Evolutionary conservation across 371 early-diverging fungal genomes (phyloP).

Genomic region (Catenaria anguillulae): DNA sequence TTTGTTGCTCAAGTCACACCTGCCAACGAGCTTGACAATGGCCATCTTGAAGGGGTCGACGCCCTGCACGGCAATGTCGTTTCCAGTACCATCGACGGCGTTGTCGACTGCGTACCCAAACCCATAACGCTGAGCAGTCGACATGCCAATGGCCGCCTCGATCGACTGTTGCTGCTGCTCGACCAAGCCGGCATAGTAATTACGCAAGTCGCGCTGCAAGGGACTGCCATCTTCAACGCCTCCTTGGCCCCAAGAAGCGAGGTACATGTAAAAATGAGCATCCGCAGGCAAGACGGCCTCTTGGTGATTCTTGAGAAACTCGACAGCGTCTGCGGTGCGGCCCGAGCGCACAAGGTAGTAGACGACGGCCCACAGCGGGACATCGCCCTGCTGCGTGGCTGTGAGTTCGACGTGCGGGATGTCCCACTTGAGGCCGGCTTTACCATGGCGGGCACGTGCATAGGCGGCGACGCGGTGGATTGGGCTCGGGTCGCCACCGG

Average conservation of each 20-base stretch:
- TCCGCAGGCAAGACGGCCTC: no score
- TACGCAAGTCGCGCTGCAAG: no score
- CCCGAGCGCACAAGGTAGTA: constrained; percentile 25
- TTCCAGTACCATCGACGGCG: no score
- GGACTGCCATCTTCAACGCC: no score
- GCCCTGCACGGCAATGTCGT: no score
- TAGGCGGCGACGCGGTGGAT: constrained; percentile 46
- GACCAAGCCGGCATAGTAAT: no score
- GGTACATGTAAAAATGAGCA: no score
- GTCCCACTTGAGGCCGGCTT: constrained; percentile 27
- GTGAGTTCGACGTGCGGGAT: constrained; percentile 34
- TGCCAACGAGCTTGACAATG: constrained; percentile 70
- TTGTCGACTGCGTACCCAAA: no score
- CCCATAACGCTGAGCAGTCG: no score
- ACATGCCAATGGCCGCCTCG: no score
- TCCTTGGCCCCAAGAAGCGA: no score
- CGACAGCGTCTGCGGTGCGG: background rate
- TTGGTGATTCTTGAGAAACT: constrained; percentile 29
- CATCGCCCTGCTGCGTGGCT: constrained; percentile 31
- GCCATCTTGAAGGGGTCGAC: constrained; percentile 76
- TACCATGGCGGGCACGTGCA: constrained; percentile 40
- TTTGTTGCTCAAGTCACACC: constrained; percentile 57
- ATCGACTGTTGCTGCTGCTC: no score
- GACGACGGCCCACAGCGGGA: constrained; percentile 70
- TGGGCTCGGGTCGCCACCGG: constrained; percentile 56